phyloP scores from a whole-genome alignment of 2,329 filamentous ascomycete species.

The Westerdykella aurantiaca region DNA sequence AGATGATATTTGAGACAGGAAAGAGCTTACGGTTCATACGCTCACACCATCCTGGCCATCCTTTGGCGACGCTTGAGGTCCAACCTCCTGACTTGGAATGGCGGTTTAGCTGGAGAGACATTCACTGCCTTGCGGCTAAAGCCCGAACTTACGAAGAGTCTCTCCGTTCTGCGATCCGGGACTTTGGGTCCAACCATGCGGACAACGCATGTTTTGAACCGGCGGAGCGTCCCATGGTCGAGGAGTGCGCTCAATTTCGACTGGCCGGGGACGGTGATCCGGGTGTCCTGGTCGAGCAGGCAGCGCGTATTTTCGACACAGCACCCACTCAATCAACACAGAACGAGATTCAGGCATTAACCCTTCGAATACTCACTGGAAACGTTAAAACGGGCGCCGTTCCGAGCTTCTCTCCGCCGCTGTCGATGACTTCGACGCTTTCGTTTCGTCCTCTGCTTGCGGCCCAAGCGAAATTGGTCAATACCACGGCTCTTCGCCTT shows the following conservation, averaged over 20 bases:
- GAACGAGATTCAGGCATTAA: slow-evolving; percentile 25
- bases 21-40: slow-evolving; percentile 68
- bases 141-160: slow-evolving; percentile 50
- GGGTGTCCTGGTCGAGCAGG: no score
- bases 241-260: no score
- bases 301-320: slow-evolving; percentile 15
- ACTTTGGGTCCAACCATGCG: slow-evolving; percentile 10
- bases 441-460: slow-evolving; percentile 70
- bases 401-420: slow-evolving; percentile 46
- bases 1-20: slow-evolving; percentile 72
- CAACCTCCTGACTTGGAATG: slow-evolving; percentile 58
- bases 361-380: slow-evolving; percentile 14
- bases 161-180: slow-evolving; percentile 25
- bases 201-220: slow-evolving; percentile 20
- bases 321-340: slow-evolving; percentile 16
- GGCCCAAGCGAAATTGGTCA: slow-evolving; percentile 70
- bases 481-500: slow-evolving; percentile 67
- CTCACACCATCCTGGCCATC: slow-evolving; percentile 64
- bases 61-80: slow-evolving; percentile 52
- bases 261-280: no score
- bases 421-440: slow-evolving; percentile 55
- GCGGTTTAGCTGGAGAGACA: slow-evolving; percentile 66
- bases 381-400: background rate
- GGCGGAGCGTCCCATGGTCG: no score
- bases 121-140: slow-evolving; percentile 57